phyloP scores from a whole-genome alignment of 495 filamentous ascomycete species.

The Penicillium soppii region DNA sequence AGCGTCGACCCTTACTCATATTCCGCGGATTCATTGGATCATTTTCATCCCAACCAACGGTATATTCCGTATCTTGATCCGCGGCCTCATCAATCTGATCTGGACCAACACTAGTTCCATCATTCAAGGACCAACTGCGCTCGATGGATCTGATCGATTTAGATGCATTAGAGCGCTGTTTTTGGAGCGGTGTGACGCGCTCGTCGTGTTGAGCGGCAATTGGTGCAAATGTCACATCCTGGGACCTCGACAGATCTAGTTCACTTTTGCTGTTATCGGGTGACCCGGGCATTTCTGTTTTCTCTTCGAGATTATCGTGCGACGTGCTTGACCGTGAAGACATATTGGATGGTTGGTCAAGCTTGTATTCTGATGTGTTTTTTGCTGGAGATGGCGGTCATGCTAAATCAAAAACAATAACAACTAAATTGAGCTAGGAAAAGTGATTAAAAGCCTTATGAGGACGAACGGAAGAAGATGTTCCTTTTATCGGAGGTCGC shows the following conservation, averaged over 20 bases:
- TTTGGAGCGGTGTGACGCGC: conserved; percentile 14
- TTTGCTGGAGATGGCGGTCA: background rate
- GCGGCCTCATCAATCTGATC: conserved; percentile 24
- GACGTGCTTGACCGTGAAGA: conserved; percentile 1
- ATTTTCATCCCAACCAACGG: conserved; percentile 70
- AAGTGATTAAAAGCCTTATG: background rate
- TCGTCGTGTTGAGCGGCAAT: conserved; percentile 20
- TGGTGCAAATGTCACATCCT: conserved; percentile 27
- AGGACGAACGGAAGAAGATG: background rate
- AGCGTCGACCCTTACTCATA: conserved; percentile 66
- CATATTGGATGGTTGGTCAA: background rate
- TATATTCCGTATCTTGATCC: conserved; percentile 40
- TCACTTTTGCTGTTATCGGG: conserved; percentile 13
- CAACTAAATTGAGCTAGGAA: background rate
- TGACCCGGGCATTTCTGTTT: conserved; percentile 1
- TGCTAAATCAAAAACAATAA: background rate
- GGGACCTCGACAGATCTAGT: conserved; percentile 9
- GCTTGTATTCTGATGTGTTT: background rate
- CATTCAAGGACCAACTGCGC: conserved; percentile 58
- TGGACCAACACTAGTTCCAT: conserved; percentile 53
- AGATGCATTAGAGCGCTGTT: conserved; percentile 21
- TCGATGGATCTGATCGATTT: conserved; percentile 23
- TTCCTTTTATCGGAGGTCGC: too few species aligned
- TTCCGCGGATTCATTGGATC: conserved; percentile 74
- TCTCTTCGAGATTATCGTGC: conserved; percentile 3